A percentile compares a stretch with the other conserved stretches of the same genome.
Evolutionary conservation across 2,329 filamentous ascomycete genomes (phyloP).

Genomic region (Colletotrichum sp.): DNA sequence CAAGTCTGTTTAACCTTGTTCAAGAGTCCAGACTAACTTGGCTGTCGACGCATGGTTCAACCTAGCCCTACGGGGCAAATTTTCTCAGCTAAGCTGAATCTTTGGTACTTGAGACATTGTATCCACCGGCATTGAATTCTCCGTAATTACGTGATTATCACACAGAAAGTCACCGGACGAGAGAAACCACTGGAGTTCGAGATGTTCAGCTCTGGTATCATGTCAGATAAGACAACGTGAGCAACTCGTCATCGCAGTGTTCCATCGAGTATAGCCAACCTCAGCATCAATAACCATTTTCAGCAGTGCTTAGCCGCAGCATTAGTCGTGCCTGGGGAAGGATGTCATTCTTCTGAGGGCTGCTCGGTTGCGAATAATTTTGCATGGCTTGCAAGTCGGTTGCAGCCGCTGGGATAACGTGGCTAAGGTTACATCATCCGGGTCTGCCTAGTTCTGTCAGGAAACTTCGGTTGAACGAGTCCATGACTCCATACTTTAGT

Average conservation of each 20-base stretch:
- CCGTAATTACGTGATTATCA: neutral
- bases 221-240: neutral
- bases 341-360: neutral
- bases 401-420: neutral
- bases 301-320: neutral
- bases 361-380: neutral
- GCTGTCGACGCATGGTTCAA: neutral
- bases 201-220: neutral
- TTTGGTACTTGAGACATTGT: neutral
- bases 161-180: neutral
- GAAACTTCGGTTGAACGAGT: neutral
- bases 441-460: neutral
- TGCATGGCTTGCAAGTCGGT: neutral
- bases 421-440: neutral
- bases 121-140: neutral
- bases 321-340: neutral
- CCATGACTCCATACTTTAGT: neutral
- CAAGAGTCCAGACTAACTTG: neutral
- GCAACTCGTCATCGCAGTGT: neutral
- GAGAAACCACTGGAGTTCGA: neutral
- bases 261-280: neutral
- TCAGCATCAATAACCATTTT: neutral
- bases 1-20: neutral
- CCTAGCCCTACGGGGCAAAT: neutral
- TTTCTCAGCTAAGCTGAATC: neutral